These are phyloP conservation scores for Glaciozyma martinii DNA, from an alignment of 768 basidiomycete genomes.

Conservation along the genomic window DNA sequence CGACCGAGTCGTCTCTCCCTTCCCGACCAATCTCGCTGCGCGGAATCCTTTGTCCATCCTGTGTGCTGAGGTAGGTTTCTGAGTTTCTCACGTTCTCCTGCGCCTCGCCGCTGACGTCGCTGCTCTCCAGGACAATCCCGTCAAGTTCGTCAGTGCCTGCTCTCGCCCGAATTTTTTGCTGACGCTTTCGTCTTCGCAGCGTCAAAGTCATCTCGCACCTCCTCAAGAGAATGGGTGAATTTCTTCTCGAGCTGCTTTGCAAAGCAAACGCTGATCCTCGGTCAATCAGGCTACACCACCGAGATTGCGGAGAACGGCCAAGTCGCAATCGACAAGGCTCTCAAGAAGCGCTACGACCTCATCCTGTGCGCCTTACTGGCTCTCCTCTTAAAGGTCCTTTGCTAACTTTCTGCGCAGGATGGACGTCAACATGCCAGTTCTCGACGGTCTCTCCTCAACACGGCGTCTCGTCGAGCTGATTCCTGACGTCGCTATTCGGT, in stretches of 20 bases:
- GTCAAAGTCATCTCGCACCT: constrained; percentile 28
- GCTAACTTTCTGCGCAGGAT: constrained; percentile 4
- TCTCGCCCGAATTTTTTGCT: too few species aligned
- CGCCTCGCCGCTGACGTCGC: not conserved
- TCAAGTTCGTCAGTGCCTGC: constrained; percentile 6
- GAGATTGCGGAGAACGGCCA: constrained; percentile 12
- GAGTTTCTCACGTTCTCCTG: constrained; percentile 4
- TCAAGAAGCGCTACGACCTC: constrained; percentile 27
- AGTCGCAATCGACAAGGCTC: constrained; percentile 21
- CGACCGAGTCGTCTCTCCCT: not conserved
- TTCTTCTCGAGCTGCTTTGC: not conserved
- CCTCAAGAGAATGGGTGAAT: constrained; percentile 22
- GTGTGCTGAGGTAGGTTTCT: constrained; percentile 14
- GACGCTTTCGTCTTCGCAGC: not conserved
- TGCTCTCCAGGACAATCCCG: constrained; percentile 1
- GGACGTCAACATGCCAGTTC: constrained; percentile 30
- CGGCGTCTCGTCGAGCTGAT: constrained; percentile 13
- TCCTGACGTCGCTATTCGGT: constrained; percentile 10
- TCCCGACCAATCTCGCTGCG: constrained; percentile 20
- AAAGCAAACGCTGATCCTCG: not conserved
- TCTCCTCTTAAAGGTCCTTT: not conserved
- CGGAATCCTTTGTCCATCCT: constrained; percentile 23
- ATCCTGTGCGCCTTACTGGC: not conserved
- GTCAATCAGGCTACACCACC: not conserved
- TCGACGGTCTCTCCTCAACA: constrained; percentile 16